Evolutionary conservation across 495 filamentous ascomycete genomes (phyloP).

Genomic region (Cryomyces minteri): DNA sequence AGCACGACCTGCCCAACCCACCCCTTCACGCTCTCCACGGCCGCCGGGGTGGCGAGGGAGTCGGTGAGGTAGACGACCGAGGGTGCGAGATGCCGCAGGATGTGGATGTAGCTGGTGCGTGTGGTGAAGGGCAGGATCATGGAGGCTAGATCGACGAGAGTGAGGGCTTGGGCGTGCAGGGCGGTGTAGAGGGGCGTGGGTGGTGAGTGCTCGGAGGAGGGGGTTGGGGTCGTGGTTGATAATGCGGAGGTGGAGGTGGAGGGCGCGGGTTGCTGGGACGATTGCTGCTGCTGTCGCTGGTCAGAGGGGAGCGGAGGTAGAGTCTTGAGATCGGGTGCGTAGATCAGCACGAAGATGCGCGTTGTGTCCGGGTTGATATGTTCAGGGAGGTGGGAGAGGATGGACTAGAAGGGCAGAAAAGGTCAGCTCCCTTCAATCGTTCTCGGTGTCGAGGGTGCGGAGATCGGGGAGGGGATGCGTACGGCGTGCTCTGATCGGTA

Average conservation of each 20-base stretch:
- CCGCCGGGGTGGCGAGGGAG: slow-evolving; percentile 33
- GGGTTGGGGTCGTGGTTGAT: slow-evolving; percentile 50
- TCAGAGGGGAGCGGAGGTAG: slow-evolving; percentile 25
- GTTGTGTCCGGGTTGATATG: slow-evolving; percentile 46
- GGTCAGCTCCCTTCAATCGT: background rate
- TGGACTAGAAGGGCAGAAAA: slow-evolving; percentile 35
- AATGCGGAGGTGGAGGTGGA: slow-evolving; percentile 68
- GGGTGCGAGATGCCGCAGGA: slow-evolving; percentile 66
- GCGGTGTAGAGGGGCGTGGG: slow-evolving; percentile 36
- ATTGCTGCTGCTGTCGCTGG: slow-evolving; percentile 3
- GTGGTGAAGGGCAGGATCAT: slow-evolving; percentile 82
- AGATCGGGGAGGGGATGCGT: slow-evolving; percentile 15
- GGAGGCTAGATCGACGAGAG: slow-evolving; percentile 61
- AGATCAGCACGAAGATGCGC: slow-evolving; percentile 74
- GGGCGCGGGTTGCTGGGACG: slow-evolving; percentile 4
- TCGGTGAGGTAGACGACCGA: slow-evolving; percentile 74
- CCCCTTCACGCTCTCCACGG: slow-evolving; percentile 22
- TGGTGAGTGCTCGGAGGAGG: background rate
- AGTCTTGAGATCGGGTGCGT: slow-evolving; percentile 57
- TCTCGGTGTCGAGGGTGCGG: slow-evolving; percentile 11
- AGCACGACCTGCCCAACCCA: slow-evolving; percentile 77
- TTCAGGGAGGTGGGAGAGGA: slow-evolving; percentile 71
- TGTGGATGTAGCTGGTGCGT: slow-evolving; percentile 54
- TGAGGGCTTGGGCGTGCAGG: slow-evolving; percentile 54
- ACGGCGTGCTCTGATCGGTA: slow-evolving; percentile 63